Conservation (phyloP, 352 stramenopile genomes). For the Phytophthora sp. region DNA sequence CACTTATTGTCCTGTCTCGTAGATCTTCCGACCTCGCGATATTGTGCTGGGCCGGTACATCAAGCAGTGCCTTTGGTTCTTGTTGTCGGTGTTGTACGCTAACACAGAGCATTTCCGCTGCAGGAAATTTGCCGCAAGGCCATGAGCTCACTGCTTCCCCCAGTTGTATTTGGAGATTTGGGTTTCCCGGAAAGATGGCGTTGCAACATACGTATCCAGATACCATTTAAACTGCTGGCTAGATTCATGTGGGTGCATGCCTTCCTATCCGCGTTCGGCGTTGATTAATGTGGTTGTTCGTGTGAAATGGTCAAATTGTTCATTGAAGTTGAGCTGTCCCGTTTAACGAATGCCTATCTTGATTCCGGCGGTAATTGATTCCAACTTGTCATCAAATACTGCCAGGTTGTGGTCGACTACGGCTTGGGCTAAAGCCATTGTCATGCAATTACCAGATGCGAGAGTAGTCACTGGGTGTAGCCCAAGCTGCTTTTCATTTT, state of each 20-base stretch:
- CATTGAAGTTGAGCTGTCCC: neutral
- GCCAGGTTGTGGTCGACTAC: conserved; percentile 1
- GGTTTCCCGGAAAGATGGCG: neutral
- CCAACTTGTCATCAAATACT: neutral
- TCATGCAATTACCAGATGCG: conserved; percentile 4
- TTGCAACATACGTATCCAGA: neutral
- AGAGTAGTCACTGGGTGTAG: neutral
- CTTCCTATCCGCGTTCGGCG: neutral
- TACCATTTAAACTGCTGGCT: conserved; percentile 21
- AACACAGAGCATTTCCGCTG: neutral
- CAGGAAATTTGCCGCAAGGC: neutral
- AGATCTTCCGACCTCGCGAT: no score
- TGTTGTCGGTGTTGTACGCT: neutral
- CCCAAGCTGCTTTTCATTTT: neutral
- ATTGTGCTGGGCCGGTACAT: no score
- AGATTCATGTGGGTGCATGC: neutral
- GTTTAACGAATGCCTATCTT: neutral
- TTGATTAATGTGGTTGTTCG: neutral
- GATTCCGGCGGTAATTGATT: neutral
- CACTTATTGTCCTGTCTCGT: no score
- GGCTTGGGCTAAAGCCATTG: conserved; percentile 10
- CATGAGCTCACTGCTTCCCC: conserved; percentile 1
- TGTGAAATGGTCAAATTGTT: conserved; percentile 2
- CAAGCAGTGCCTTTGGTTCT: neutral
- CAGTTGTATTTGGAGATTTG: conserved; percentile 4